Percentiles rank a stretch among this genome's conserved stretches.
Conservation (phyloP, 1,284 basidiomycete species). For the Gomphus bonarii region DNA sequence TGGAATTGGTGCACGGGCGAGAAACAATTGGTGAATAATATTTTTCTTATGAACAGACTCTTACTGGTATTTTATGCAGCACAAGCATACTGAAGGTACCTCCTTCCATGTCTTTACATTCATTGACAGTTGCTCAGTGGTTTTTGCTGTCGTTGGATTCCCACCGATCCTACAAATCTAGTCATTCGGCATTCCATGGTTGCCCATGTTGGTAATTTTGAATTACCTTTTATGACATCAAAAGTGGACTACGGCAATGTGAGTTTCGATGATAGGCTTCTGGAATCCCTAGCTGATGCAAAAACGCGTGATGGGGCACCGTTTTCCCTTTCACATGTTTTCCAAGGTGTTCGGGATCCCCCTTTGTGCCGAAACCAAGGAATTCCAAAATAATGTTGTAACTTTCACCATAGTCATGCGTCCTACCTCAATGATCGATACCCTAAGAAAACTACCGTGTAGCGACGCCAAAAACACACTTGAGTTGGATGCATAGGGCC, state of each 20-base stretch:
- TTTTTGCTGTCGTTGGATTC: not conserved
- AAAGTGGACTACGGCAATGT: not conserved
- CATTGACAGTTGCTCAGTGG: not conserved
- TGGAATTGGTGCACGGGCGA: constrained; percentile 54
- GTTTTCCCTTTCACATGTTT: not conserved
- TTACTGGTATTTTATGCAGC: not conserved
- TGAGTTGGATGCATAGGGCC: constrained; percentile 47
- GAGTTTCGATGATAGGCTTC: constrained; percentile 5
- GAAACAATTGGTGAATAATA: constrained; percentile 32
- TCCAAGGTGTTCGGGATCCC: not conserved
- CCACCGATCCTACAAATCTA: not conserved
- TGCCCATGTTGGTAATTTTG: constrained; percentile 23
- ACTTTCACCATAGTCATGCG: constrained; percentile 31
- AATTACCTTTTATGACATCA: constrained; percentile 16
- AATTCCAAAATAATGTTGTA: not conserved
- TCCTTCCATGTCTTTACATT: not conserved
- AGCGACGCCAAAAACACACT: not conserved
- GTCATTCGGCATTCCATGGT: not conserved
- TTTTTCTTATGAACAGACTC: not conserved
- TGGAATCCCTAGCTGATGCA: not conserved
- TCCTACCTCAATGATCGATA: constrained; percentile 18
- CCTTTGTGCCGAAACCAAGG: not conserved
- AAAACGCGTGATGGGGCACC: constrained; percentile 7
- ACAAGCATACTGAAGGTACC: not conserved
- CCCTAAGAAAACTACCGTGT: not conserved